phyloP scores from a whole-genome alignment of 768 basidiomycete species.

The Sistotremastrum niveocremeum region DNA sequence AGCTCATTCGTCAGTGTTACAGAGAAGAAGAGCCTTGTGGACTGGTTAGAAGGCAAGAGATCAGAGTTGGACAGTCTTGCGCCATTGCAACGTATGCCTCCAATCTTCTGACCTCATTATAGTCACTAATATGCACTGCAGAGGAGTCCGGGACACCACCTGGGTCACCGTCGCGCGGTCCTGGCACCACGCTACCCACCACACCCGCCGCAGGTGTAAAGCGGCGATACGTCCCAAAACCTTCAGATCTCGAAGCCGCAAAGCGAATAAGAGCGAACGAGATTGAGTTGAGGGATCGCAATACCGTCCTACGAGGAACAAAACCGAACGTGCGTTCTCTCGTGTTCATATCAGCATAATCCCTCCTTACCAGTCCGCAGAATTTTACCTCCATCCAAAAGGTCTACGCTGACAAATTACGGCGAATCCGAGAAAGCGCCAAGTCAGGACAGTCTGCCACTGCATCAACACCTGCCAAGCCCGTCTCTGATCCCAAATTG shows the following conservation, averaged over 20 bases:
- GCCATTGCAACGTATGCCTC: slow-evolving; percentile 28
- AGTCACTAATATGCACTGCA: slow-evolving; percentile 8
- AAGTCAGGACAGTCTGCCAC: slow-evolving; percentile 30
- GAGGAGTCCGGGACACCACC: slow-evolving; percentile 50
- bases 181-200: slow-evolving; percentile 4
- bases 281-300: slow-evolving; percentile 72
- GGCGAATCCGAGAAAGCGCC: slow-evolving; percentile 57
- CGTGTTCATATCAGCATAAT: not conserved
- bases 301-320: slow-evolving; percentile 66
- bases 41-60: slow-evolving; percentile 62
- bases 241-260: slow-evolving; percentile 68
- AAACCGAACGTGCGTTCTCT: slow-evolving; percentile 61
- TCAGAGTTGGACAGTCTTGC: slow-evolving; percentile 37
- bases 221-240: slow-evolving; percentile 66
- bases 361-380: slow-evolving; percentile 24
- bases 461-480: slow-evolving; percentile 23
- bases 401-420: slow-evolving; percentile 62
- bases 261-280: slow-evolving; percentile 71
- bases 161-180: slow-evolving; percentile 30
- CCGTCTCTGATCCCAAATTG: slow-evolving; percentile 42
- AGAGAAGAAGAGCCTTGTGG: slow-evolving; percentile 74
- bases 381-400: slow-evolving; percentile 64
- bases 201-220: slow-evolving; percentile 38
- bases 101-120: slow-evolving; percentile 4
- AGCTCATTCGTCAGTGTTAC: slow-evolving; percentile 72